Evolutionary conservation across 495 filamentous ascomycete species (phyloP), one percentile per base, ranked within the genome.

Genomic region (Penicillium steckii): DNA sequence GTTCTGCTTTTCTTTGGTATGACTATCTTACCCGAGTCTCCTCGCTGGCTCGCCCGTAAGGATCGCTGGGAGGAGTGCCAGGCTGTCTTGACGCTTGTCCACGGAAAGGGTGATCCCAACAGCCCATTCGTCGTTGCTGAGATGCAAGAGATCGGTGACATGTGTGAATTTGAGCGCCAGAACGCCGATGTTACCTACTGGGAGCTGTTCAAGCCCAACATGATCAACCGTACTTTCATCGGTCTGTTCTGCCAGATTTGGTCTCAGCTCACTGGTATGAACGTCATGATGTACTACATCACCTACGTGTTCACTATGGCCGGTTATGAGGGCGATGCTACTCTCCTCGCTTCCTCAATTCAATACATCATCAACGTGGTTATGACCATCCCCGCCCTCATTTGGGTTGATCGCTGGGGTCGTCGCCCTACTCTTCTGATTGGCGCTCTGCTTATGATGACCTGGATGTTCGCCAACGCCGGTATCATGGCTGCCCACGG

Each of bases 191-290:
- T 86, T 47, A 80, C 78, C 26, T 91, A 86, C 66, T 46, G 83
- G 15, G 87, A 91, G 50, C 71, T 94, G 7, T 78, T 94, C 68
- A 77, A 70, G 27, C 83, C 84, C 0, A 69, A 74, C 8, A 90
- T 91, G 85, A 66, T 89, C 64, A 85, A 90, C 70, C 81, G 86
- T 10, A 88, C 86, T 25, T 58, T 79, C 46, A 84, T 88, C 56
- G 88, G 89, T 50, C 51, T 92, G 29, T 90, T 87, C 60, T 85
- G 78, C 1, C 89, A 92, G 69, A 87, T 94, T 62, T 92, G 89
- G 89, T 85, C 83, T 26, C 89, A 94, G 62, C 70, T 92, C 42
- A 88, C 86, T 1, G 89, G 89, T 33, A 90, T 91, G 85, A 92
- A 91, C 63, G 87, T 91, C 22, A 91, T 91, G 87, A 89, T 70